Evolutionary conservation across 2,329 filamentous ascomycete genomes (phyloP), one percentile per base, ranked within the genome.

Genomic region (Hypoxylon sp.): DNA sequence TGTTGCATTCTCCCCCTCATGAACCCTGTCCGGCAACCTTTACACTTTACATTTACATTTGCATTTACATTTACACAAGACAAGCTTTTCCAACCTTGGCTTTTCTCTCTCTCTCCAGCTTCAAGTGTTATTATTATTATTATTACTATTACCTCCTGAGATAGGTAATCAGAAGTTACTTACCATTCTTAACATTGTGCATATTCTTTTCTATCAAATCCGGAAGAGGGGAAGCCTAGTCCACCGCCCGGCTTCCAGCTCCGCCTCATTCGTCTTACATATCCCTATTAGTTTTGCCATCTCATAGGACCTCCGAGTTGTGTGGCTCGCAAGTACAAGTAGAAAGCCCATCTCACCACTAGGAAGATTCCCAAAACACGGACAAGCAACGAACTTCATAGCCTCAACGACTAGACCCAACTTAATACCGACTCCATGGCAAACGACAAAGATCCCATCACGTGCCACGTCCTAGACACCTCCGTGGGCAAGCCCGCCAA

Each of bases 391-490:
- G n/a, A 37, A 13, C 26, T 12, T 19, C 13, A 27, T 29, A 23
- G 5, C 9, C 21, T 25, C 21, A 25, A 9, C 21, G 21, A 25
- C 31, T 23, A 31, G 30, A 34, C 29, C 25, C 29, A 29, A 32
- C 16, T 9, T 27, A 37, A 23, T 27, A 30, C 38, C 21, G 25
- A 20, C 50, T 15, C 52, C 35, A 69, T 69, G 69, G 63, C 67
- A 26, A 57, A 19, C 60, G 60, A 65, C 51, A 84, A 81, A 66
- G 83, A 85, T 67, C 83, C 83, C 67, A 93, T 94, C 66, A 93
- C 90, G 70, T 93, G 89, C 77, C 90, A 94, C 77, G 83, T 92
- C 71, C 89, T 94, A 69, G 89, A 94, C 78, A 93, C 89, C 7
- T 82, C 84, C n/a, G 75, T 81, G 55, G 90, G 90, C 66, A 80